Base-by-base conservation (phyloP, 768 basidiomycete species). In the Kockovaella imperatae region DNA sequence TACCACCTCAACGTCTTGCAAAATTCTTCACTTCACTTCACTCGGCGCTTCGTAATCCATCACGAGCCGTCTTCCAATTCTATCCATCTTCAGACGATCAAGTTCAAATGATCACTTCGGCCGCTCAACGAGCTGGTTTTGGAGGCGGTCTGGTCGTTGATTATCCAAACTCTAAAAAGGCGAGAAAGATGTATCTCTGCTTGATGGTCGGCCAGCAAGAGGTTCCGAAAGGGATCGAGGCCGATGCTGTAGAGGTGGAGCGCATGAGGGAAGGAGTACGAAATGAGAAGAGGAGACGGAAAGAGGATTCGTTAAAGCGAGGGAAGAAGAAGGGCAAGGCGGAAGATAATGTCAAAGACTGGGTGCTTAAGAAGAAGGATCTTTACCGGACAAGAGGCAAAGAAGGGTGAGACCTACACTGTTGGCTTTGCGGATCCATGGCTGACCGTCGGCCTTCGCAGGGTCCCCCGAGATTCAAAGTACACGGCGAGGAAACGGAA, bases 21-120 rank as follows among this genome's bases (percentile, higher is more conserved):
- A 48, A 88, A 83, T 39, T 91, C 87, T 49, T 91, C 87, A 38
- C 91, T 83, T 14, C 89, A 83, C 62, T 73, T 10, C 71, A 73
- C 53, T 67, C 68, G 10, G 52, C 57, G 6, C 66, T 73, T 10
- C 62, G 62, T 13, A 10, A 87, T 84, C 70, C 86, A 81, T 59
- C 79, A 83, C 47, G 81, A 76, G 54, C 85, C 81, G 50, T 99
- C 88, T 78, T 99, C 89, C 77, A 91, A 86, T 96, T 99, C 71
- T 99, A 99, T 70, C 95, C 95, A 6, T 84, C 87, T 1, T 87
- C 86, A 4, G 95, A 99, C 72, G 90, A 97, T 65, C 95, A 99
- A 73, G 83, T 97, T 60, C 86, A 87, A 59, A 79, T 99, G 47
- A 90, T 97, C 61, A 93, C 91, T 5, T 83, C 83, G 2, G 83